Base-by-base conservation (phyloP, 2,329 filamentous ascomycete species). In the Colletotrichum abscissum region DNA sequence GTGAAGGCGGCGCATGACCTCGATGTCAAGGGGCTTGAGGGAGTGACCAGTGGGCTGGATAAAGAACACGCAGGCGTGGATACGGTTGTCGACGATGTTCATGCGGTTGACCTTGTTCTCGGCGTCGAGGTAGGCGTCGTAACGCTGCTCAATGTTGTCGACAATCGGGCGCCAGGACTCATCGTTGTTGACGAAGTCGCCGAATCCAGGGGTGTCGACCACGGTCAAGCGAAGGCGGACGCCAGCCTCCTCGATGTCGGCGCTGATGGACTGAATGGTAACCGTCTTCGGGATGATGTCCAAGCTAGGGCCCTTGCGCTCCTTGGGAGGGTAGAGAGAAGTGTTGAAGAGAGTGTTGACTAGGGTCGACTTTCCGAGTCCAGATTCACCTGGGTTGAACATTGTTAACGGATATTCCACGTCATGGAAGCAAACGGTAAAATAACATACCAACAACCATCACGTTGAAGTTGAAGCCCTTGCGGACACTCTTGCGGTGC, bases 101-200 rank as follows among this genome's bases (percentile, higher is more conserved):
- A 98, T 98, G 80, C 97, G 95, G 90, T 99, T 99, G 84, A 99
- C 95, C 91, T 98, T 99, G 92, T 99, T 99, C 91, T 99, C 97
- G 58, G 97, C 96, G 86, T 99, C 97, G 73, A 99, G 90, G 85
- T 98, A 99, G 67, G 97, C 95, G 85, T 99, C 97, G 82, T 97
- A 99, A 78, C 97, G 94, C 90, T 98, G 95, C 89, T 99, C 97
- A 81, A 99, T 98, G 89, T 98, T 98, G 89, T 99, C 97, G 80
- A 98, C 93, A 86, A 99, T 99, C 70, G 97, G 97, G 81, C 97
- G 92, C 97, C 97, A 99, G 33, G 97, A 99, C 86, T 98, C 97
- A 80, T 98, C 97, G 83, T 99, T 99, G 93, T 99, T 99, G 82
- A 99, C 97, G 82, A 98, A 99, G 86, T 99, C 97, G 81, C 97